phyloP scores from a whole-genome alignment of 2,329 filamentous ascomycete species.

The Geosmithia putterillii region DNA sequence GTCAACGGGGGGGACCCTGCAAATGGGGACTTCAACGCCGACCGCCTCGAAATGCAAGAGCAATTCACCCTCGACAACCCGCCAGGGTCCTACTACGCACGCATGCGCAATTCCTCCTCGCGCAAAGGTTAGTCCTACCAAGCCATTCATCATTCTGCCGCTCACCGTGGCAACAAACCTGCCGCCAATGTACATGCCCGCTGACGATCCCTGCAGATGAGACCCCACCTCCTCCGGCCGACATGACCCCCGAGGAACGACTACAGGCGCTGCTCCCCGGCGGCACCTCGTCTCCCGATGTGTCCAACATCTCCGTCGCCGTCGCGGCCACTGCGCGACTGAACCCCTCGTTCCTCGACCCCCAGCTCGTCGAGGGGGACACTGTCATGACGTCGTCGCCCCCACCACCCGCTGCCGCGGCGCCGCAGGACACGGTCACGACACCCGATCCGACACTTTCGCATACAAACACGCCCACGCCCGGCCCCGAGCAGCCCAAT shows the following conservation, averaged over 20 bases:
- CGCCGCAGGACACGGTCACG: conserved; percentile 7
- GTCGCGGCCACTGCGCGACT: conserved; percentile 44
- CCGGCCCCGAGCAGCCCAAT: conserved; percentile 5
- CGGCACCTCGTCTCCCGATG: conserved; percentile 25
- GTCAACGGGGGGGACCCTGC: conserved; percentile 1
- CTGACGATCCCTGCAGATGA: conserved; percentile 8
- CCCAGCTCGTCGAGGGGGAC: conserved; percentile 21
- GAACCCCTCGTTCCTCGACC: conserved; percentile 41
- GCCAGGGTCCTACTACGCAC: conserved; percentile 32
- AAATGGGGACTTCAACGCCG: conserved; percentile 12
- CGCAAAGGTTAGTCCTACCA: conserved; percentile 10
- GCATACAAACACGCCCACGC: conserved; percentile 5
- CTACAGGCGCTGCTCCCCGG: conserved; percentile 32
- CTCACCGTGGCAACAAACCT: not conserved
- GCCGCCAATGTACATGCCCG: not conserved
- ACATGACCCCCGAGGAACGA: conserved; percentile 34
- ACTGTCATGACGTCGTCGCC: conserved; percentile 7
- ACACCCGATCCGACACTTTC: conserved; percentile 8
- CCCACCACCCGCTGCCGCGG: not conserved
- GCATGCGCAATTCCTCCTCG: conserved; percentile 2
- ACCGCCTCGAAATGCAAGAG: conserved; percentile 42
- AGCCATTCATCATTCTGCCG: not conserved
- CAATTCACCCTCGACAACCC: conserved; percentile 47
- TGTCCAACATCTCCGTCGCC: conserved; percentile 40
- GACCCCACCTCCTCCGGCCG: conserved; percentile 13